Base-by-base conservation (phyloP, 1,284 basidiomycete species). In the Heterobasidion irregulare region DNA sequence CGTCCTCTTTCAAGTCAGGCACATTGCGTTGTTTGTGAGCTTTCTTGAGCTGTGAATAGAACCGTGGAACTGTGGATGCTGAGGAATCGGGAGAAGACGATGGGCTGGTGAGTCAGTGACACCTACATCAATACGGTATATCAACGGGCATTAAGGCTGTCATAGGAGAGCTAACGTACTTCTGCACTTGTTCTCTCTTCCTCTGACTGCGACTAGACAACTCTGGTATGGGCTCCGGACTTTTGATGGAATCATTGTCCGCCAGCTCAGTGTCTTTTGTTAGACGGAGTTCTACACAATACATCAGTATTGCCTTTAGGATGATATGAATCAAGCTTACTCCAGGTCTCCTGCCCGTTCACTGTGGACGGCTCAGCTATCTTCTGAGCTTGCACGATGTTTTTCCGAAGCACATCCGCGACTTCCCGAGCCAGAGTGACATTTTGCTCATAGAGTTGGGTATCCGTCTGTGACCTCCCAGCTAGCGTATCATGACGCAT, bases 211-310 rank as follows among this genome's bases (percentile, higher is more conserved):
- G 75, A 60, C 68, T 73, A 19, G 80, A 75, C 52, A 68, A 50
- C 13, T 57, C 56, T 16, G 54, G 64, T 52, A 73, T 66, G 6
- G 72, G 68, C 44, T 70, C 71, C 32, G 78, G 75, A 50, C 68
- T 74, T 67, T 86, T 90, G 60, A 91, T 78, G 2, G 79, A 74
- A 2, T 84, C 79, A 61, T 92, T 92, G 48, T 80, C 78, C 7
- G 89, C 89, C 3, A 92, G 71, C 63, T 92, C 89, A 0, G 85
- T 89, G 53, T 89, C 73, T 46, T 81, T 69, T 2, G 80, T 88
- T 47, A 91, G 72, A 49, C 76, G 76, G 46, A 92, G 63, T 57
- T 74, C 89, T 90, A 58, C 26, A 26, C 3, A 45, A 44, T 13
- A 19, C 16, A 15, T 64, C 45, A 60, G 49, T 26, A 34, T 10